A percentile compares a stretch with the other conserved stretches of the same genome.
Evolutionary conservation across 495 filamentous ascomycete species (phyloP).

Genomic region (Aspergillus avenaceus): DNA sequence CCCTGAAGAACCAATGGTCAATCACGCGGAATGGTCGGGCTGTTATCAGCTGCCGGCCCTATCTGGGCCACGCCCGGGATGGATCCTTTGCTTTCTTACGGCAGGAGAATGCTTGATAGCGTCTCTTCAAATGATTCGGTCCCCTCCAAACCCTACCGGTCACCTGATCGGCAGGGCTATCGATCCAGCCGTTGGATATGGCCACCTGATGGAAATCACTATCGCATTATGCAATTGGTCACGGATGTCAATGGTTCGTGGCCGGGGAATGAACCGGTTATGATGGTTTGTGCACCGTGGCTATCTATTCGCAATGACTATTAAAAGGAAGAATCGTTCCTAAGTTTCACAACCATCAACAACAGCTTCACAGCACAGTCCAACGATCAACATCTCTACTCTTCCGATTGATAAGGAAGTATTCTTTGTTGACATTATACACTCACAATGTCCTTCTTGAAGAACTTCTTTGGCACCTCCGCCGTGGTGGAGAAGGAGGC

Average conservation of each 20-base stretch:
- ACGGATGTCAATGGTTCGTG: neutral
- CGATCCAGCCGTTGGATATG: neutral
- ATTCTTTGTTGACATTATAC: neutral
- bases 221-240: too few relatives aligned
- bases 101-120: neutral
- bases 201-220: neutral
- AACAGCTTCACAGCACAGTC: neutral
- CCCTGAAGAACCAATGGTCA: neutral
- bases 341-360: neutral
- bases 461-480: slow-evolving; percentile 20
- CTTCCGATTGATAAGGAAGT: neutral
- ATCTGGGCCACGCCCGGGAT: neutral
- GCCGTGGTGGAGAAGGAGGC: slow-evolving; percentile 7
- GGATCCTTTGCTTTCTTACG: neutral
- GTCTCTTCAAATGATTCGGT: neutral
- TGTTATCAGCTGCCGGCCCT: neutral
- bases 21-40: neutral
- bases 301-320: neutral
- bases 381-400: neutral
- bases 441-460: neutral
- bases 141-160: neutral
- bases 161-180: neutral
- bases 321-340: neutral
- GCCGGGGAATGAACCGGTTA: neutral
- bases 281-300: neutral